Conservation (phyloP, 148 eudicot genomes). For the Fallopia convolvulus region DNA sequence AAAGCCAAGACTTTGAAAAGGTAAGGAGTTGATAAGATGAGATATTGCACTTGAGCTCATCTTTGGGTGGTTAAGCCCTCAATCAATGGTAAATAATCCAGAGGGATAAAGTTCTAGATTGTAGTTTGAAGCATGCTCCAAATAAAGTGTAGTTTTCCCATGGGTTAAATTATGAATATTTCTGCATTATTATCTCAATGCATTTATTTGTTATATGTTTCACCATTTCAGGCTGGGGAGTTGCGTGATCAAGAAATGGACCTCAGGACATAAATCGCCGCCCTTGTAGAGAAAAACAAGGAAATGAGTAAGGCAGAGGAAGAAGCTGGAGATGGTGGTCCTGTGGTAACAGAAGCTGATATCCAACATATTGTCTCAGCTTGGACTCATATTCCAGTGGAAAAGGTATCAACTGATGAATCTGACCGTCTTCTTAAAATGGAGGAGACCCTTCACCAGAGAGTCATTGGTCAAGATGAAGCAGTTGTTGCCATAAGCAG, state of each 20-base stretch:
- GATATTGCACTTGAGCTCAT: no score
- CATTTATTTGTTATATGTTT: no score
- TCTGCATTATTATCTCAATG: no score
- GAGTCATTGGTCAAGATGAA: conserved; percentile 19
- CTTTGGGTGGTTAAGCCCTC: no score
- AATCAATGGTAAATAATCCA: no score
- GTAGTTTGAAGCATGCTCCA: no score
- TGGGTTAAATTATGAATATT: no score
- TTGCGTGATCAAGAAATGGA: conserved; percentile 39
- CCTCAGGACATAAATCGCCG: conserved; percentile 27
- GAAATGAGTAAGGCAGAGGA: conserved; percentile 47
- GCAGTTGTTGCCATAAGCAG: conserved; percentile 19
- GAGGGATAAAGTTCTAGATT: no score
- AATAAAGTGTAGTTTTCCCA: no score
- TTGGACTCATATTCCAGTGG: conserved; percentile 19
- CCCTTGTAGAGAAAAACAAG: conserved; percentile 32
- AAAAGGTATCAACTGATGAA: conserved; percentile 14
- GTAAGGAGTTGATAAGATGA: conserved; percentile 15
- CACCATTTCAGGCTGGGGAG: conserved; percentile 27
- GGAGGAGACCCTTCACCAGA: conserved; percentile 12
- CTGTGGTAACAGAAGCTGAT: conserved; percentile 12
- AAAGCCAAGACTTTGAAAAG: conserved; percentile 61
- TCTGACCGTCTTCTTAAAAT: conserved; percentile 18
- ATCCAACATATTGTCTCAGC: conserved; percentile 15
- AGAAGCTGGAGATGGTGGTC: conserved; percentile 23